Percentiles rank a stretch among this genome's conserved stretches.
These are phyloP conservation scores for Quercus dentata DNA, from an alignment of 306 rosid genomes.

Conservation along the genomic window DNA sequence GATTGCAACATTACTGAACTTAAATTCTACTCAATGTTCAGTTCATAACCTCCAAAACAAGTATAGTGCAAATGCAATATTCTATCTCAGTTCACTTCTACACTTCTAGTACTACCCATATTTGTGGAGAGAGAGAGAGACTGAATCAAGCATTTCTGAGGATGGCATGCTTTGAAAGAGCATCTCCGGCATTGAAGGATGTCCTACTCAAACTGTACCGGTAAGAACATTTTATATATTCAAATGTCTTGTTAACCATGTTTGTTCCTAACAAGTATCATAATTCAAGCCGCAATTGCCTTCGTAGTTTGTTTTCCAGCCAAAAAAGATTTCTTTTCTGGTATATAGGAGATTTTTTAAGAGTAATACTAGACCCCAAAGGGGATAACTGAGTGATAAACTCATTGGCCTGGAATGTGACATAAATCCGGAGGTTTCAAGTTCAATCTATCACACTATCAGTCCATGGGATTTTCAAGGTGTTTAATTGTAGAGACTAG, in stretches of 20 bases:
- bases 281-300: not conserved
- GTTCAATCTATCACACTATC: too few species aligned
- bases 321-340: too few species aligned
- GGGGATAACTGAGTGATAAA: too few species aligned
- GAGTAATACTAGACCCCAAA: too few species aligned
- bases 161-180: conserved; percentile 82
- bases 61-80: conserved; percentile 4
- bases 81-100: conserved; percentile 17
- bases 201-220: conserved; percentile 63
- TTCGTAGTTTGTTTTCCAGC: not conserved
- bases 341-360: too few species aligned
- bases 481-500: too few species aligned
- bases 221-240: conserved; percentile 39
- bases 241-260: not conserved
- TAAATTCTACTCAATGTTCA: conserved; percentile 56
- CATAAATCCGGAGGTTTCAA: rapidly evolving
- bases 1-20: conserved; percentile 51
- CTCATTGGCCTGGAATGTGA: too few species aligned
- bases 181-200: conserved; percentile 71
- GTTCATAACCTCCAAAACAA: conserved; percentile 20
- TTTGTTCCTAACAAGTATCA: too few species aligned
- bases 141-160: conserved; percentile 11
- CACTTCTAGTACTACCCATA: not conserved
- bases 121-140: not conserved
- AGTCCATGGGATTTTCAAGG: too few species aligned